Evolutionary conservation across 164 flowering plant species (phyloP).

Genomic region (Sedum album): DNA sequence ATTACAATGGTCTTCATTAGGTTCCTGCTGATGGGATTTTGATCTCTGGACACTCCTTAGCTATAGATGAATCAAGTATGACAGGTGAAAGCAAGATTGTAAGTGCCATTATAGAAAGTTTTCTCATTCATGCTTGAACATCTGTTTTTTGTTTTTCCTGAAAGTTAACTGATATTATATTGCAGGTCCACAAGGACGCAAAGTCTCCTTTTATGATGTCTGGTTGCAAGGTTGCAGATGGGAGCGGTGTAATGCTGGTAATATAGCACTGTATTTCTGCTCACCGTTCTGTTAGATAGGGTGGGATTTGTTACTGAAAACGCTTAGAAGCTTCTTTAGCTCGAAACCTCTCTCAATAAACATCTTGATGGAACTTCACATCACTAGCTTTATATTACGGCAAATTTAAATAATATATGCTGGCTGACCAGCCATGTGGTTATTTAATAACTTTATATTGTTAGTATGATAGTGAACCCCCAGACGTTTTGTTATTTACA

Average conservation of each 20-base stretch:
- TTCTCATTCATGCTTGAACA: background rate
- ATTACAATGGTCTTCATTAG: conserved; percentile 18
- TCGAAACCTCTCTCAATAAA: too few species aligned
- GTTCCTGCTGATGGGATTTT: conserved; percentile 93
- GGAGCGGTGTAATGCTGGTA: conserved; percentile 94
- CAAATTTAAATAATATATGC: background rate
- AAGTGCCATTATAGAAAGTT: conserved; percentile 10
- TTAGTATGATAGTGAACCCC: background rate
- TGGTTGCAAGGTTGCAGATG: conserved; percentile 98
- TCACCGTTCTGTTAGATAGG: too few species aligned
- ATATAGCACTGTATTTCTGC: conserved; percentile 7
- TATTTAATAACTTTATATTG: background rate
- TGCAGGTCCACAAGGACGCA: conserved; percentile 67
- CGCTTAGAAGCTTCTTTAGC: background rate
- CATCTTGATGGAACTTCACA: too few species aligned
- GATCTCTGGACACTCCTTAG: conserved; percentile 74
- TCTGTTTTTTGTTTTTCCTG: background rate
- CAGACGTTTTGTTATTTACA: background rate
- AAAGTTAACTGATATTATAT: background rate
- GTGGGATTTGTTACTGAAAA: background rate
- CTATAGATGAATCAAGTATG: conserved; percentile 98
- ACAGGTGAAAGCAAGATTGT: conserved; percentile 98
- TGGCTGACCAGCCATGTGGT: background rate
- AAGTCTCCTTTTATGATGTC: conserved; percentile 88
- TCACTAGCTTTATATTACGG: too few species aligned